phyloP scores from a whole-genome alignment of 768 basidiomycete species.

The Panaeolus cyanescens region DNA sequence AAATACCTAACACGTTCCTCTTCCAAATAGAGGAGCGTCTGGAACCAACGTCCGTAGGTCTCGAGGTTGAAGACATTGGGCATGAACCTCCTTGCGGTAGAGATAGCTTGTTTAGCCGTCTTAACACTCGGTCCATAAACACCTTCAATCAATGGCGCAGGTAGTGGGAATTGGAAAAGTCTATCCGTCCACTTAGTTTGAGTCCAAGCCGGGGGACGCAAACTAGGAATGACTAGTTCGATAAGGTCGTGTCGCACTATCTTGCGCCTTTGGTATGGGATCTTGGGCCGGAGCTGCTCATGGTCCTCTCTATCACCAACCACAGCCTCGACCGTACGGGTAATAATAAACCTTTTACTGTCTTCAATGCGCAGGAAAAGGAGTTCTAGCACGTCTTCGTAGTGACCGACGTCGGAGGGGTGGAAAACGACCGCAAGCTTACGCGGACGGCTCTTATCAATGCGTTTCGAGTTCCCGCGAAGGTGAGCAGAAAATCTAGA shows the following conservation, averaged over 20 bases:
- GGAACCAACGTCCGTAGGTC: conserved; percentile 48
- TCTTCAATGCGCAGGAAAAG: conserved; percentile 38
- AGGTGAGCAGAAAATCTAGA: conserved; percentile 34
- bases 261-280: conserved; percentile 39
- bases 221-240: conserved; percentile 32
- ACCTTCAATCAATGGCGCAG: conserved; percentile 29
- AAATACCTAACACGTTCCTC: conserved; percentile 48
- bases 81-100: conserved; percentile 33
- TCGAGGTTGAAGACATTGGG: conserved; percentile 33
- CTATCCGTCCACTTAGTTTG: conserved; percentile 34
- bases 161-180: conserved; percentile 33
- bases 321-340: conserved; percentile 43
- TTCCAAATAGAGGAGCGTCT: conserved; percentile 48
- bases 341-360: conserved; percentile 44
- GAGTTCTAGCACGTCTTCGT: conserved; percentile 50
- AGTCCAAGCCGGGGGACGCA: conserved; percentile 41
- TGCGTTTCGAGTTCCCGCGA: conserved; percentile 29
- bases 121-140: conserved; percentile 23
- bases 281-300: conserved; percentile 44
- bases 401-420: conserved; percentile 41
- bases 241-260: conserved; percentile 25
- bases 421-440: conserved; percentile 32
- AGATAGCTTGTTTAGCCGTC: conserved; percentile 14
- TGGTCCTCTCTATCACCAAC: conserved; percentile 53
- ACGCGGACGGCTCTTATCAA: conserved; percentile 24